Conservation (phyloP, 129 eudicot genomes). For the Tagetes erecta region DNA sequence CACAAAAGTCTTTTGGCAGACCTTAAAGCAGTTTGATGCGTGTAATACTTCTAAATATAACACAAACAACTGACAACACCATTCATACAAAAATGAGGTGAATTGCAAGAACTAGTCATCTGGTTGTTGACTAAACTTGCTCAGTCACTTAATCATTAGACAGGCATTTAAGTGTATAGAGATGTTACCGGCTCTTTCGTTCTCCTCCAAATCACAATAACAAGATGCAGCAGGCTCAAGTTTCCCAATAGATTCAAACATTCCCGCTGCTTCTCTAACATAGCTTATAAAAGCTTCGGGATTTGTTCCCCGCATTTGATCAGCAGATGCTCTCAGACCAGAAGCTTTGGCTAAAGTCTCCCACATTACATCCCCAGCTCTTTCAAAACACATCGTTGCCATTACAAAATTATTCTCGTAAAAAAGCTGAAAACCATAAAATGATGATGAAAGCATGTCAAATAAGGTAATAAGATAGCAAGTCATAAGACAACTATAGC, state of each 20-base stretch:
- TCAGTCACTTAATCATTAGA: background rate
- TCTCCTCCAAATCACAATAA: constrained; percentile 64
- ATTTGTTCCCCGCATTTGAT: constrained; percentile 43
- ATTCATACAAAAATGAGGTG: background rate
- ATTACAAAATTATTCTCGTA: constrained; percentile 67
- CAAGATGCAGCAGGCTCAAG: constrained; percentile 65
- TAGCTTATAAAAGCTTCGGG: constrained; percentile 36
- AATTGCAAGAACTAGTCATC: background rate
- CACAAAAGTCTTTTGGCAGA: background rate
- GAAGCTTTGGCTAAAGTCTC: constrained; percentile 68
- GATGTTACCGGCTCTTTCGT: constrained; percentile 62
- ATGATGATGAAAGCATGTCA: background rate
- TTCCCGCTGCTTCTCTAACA: constrained; percentile 66
- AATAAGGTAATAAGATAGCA: background rate
- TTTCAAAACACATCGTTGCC: constrained; percentile 88
- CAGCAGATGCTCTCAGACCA: constrained; percentile 57
- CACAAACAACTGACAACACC: background rate
- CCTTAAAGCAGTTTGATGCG: background rate
- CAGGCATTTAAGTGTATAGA: background rate
- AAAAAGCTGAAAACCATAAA: constrained; percentile 48
- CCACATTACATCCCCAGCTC: constrained; percentile 71
- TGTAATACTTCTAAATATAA: background rate
- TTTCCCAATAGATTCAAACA: constrained; percentile 60
- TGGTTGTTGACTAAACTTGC: background rate
- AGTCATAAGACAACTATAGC: background rate